Evolutionary conservation across 371 early-diverging fungal species (phyloP), one percentile per base, ranked within the genome.

Genomic region (Umbelopsis sp.): DNA sequence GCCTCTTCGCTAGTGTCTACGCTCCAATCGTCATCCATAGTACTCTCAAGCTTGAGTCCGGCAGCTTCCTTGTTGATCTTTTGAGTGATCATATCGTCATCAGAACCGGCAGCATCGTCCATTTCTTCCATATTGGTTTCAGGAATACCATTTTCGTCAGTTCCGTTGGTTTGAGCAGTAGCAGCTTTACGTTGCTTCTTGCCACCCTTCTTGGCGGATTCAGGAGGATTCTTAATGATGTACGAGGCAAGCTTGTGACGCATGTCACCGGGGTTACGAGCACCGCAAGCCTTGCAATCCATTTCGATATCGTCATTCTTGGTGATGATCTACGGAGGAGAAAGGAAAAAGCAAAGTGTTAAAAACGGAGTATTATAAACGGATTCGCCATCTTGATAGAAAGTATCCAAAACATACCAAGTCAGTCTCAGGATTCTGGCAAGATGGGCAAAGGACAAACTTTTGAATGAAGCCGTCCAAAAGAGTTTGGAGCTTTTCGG

Each of bases 361-460:
- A 52, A 16, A 22, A 22, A 22, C 0, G 22, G 22, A 22, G 22
- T 22, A 22, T 22, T 22, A 22, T 22, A 22, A 46, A 72, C 52
- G 38, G 35, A 29, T 46, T 48, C 32, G 24, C 53, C 14, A 32
- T 57, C 16, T 12, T 62, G 52, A 41, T 7, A 25, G 29, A 50
- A 1, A 20, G 25, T 6, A 10, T 48, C 25, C 6, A 37, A 1
- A 62, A 68, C 81, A 69, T 73, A 88, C 87, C 72, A 99, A 86
- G 74, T 97, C 96, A 16, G 99, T 99, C 84, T 99, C 99, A 25
- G 99, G 99, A 83, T 99, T 99, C 70, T 89, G 89, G 88, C 99
- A 99, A 53, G 89, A 85, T 35, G 87, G 88, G 82, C 99, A 99
- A 63, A 99, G 86, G 24, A 99, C 99, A 81, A 95, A 99, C 76